Conservation (phyloP, 306 rosid genomes). For the Malus fusca region DNA sequence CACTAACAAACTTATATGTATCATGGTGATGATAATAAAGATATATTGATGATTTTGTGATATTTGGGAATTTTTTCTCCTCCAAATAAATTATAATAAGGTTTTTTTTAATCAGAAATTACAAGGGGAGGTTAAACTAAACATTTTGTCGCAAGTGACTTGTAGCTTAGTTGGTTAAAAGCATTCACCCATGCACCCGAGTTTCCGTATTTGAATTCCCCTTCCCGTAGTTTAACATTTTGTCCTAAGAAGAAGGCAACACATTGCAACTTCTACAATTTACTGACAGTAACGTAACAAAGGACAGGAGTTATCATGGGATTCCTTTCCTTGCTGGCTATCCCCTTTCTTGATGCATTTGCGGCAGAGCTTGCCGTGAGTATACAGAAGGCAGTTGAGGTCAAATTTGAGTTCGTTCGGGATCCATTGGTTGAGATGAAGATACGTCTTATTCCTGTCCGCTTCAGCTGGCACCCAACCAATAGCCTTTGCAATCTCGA, state of each 20-base stretch:
- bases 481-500: conserved; percentile 71
- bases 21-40: no score
- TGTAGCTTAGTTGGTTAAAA: no score
- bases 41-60: no score
- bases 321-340: conserved; percentile 29
- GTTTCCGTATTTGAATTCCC: no score
- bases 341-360: conserved; percentile 54
- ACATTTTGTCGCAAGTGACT: background rate
- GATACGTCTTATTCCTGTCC: conserved; percentile 73
- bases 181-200: no score
- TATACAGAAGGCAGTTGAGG: conserved; percentile 73
- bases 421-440: conserved; percentile 77
- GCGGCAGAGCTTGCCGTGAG: conserved; percentile 80
- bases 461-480: conserved; percentile 82
- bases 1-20: no score
- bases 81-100: background rate
- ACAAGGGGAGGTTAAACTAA: background rate
- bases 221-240: background rate
- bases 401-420: conserved; percentile 82
- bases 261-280: background rate
- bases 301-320: conserved; percentile 45
- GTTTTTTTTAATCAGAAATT: no score
- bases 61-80: no score
- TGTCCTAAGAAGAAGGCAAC: background rate
- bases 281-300: conserved; percentile 31